A percentile compares a stretch with the other conserved stretches of the same genome.
Conservation (phyloP, 345 rosid genomes). For the Aegle marmelos region DNA sequence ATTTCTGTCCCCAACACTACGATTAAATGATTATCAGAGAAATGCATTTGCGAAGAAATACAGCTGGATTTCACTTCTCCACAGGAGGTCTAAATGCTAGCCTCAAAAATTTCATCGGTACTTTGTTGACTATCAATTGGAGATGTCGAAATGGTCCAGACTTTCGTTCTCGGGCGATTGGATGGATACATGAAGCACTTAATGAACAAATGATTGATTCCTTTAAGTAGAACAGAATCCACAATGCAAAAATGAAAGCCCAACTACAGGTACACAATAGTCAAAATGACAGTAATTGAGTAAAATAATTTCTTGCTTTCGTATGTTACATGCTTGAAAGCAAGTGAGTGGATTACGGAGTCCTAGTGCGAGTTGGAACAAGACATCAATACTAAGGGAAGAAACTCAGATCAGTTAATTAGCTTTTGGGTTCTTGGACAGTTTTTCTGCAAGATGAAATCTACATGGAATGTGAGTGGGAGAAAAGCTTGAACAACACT, state of each 20-base stretch:
- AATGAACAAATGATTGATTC: background rate
- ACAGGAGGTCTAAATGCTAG: constrained; percentile 29
- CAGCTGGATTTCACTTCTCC: constrained; percentile 21
- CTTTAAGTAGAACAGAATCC: constrained; percentile 7
- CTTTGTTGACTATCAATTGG: constrained; percentile 16
- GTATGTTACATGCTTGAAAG: background rate
- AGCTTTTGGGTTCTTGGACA: background rate
- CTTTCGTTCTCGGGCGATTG: background rate
- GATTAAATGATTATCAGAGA: background rate
- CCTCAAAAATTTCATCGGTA: background rate
- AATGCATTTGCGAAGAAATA: constrained; percentile 12
- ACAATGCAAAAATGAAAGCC: constrained; percentile 5
- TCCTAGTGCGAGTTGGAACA: background rate
- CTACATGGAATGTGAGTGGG: background rate
- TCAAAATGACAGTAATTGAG: constrained; percentile 2
- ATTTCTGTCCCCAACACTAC: constrained; percentile 29
- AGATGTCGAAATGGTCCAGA: background rate
- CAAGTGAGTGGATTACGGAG: too few relatives aligned
- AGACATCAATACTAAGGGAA: background rate
- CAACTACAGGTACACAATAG: background rate
- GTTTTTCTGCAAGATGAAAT: background rate
- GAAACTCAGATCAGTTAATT: background rate
- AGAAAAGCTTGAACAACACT: background rate
- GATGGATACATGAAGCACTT: background rate
- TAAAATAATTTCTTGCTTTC: constrained; percentile 3